These are phyloP conservation scores for Aspergillus panamensis DNA, from an alignment of 495 filamentous ascomycete species.

Conservation along the genomic window DNA sequence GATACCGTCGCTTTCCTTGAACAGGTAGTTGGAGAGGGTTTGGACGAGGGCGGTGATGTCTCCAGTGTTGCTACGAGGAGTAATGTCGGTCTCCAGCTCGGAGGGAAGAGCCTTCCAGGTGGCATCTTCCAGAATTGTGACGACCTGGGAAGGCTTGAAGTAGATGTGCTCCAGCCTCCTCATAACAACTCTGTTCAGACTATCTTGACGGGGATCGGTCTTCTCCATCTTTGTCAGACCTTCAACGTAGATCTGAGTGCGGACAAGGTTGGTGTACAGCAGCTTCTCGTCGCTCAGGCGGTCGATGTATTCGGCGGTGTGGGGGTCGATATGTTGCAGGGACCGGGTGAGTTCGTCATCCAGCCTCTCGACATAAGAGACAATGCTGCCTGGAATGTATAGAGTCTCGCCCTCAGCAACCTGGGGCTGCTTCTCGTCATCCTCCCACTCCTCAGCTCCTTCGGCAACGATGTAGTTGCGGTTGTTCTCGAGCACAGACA, in stretches of 20 bases:
- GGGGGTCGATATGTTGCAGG: constrained; percentile 93
- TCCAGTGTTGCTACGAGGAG: constrained; percentile 58
- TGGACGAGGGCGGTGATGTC: constrained; percentile 76
- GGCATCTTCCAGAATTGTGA: constrained; percentile 86
- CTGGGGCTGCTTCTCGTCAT: constrained; percentile 87
- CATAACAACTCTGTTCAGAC: constrained; percentile 86
- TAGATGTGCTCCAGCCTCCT: constrained; percentile 94
- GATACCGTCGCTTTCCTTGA: constrained; percentile 88
- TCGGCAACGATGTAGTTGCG: constrained; percentile 79
- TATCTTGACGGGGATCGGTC: constrained; percentile 74
- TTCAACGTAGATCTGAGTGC: constrained; percentile 83
- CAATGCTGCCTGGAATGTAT: constrained; percentile 87
- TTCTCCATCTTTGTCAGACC: constrained; percentile 64
- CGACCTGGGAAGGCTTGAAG: constrained; percentile 96
- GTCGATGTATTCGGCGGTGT: constrained; percentile 98
- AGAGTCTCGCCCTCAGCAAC: constrained; percentile 68
- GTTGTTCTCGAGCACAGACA: constrained; percentile 75
- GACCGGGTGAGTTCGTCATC: constrained; percentile 97
- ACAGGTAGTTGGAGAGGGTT: constrained; percentile 89
- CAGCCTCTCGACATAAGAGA: constrained; percentile 90
- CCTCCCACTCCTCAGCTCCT: constrained; percentile 96
- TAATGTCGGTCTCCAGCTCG: constrained; percentile 71
- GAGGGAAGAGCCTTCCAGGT: constrained; percentile 81
- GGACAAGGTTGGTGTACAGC: constrained; percentile 89
- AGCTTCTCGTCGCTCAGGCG: constrained; percentile 84